A percentile compares a stretch with the other conserved stretches of the same genome.
Conservation (phyloP, 192 early-diverging fungal genomes). For the Backusella australiensis region DNA sequence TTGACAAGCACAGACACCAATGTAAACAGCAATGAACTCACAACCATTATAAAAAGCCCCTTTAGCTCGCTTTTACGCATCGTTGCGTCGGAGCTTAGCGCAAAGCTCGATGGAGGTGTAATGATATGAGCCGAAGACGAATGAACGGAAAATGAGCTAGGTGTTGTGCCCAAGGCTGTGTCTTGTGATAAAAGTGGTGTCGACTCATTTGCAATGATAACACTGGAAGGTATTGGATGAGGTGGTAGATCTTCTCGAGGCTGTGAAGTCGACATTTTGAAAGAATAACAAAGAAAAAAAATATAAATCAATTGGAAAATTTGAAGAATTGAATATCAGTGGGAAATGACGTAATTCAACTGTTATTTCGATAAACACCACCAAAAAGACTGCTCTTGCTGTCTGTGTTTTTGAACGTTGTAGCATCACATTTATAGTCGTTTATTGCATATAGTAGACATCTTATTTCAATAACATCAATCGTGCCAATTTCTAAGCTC, state of each 20-base stretch:
- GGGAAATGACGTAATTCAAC: neutral
- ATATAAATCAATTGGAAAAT: neutral
- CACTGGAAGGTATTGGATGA: slow-evolving; percentile 18
- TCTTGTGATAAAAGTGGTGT: slow-evolving; percentile 19
- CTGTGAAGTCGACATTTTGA: neutral
- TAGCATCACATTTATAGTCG: too few relatives aligned
- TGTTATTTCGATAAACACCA: neutral
- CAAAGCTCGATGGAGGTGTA: neutral
- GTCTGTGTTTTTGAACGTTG: too few relatives aligned
- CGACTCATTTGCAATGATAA: slow-evolving; percentile 17
- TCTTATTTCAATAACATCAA: too few relatives aligned
- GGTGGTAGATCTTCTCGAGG: neutral
- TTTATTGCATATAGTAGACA: too few relatives aligned
- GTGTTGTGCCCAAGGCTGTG: neutral
- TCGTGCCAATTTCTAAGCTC: too few relatives aligned
- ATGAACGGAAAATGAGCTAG: neutral
- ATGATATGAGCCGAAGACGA: neutral
- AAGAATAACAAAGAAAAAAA: slow-evolving; percentile 3
- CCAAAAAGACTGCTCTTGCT: neutral
- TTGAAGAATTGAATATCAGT: neutral
- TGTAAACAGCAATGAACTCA: slow-evolving; percentile 68
- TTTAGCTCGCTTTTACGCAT: slow-evolving; percentile 36
- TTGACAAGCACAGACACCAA: slow-evolving; percentile 73
- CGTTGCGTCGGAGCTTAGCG: slow-evolving; percentile 1
- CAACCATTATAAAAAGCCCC: slow-evolving; percentile 55